Conservation (phyloP, 768 basidiomycete species). For the Chiua virens region DNA sequence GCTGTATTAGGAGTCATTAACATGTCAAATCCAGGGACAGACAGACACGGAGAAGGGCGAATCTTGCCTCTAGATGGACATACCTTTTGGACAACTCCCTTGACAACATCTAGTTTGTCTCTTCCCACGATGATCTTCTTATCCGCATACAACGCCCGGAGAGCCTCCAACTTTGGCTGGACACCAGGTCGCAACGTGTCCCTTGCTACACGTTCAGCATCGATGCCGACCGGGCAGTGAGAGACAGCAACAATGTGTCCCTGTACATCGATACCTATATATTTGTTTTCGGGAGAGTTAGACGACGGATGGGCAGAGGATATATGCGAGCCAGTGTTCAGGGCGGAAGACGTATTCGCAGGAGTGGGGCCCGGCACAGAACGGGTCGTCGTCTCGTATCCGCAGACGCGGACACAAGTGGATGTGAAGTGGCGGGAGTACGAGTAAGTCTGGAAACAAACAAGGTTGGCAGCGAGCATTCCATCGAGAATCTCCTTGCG, state of each 20-base stretch:
- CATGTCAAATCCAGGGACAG: background rate
- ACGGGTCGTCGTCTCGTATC: conserved; percentile 72
- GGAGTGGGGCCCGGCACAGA: conserved; percentile 2
- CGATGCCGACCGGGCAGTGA: conserved; percentile 95
- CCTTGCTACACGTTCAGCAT: conserved; percentile 82
- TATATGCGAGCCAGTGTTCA: background rate
- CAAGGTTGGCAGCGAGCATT: conserved; percentile 95
- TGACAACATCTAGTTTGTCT: conserved; percentile 98
- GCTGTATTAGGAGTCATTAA: conserved; percentile 39
- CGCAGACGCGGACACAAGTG: conserved; percentile 94
- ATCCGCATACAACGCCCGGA: conserved; percentile 82
- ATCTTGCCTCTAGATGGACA: background rate
- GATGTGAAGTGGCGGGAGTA: conserved; percentile 94
- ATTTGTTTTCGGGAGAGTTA: conserved; percentile 18
- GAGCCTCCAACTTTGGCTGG: conserved; percentile 84
- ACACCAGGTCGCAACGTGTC: conserved; percentile 86
- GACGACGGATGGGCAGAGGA: background rate
- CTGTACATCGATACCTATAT: conserved; percentile 71
- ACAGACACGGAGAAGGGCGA: background rate
- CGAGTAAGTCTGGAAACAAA: conserved; percentile 97
- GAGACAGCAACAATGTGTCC: conserved; percentile 81
- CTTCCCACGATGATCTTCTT: conserved; percentile 99
- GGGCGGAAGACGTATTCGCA: conserved; percentile 5
- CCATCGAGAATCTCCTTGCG: conserved; percentile 95
- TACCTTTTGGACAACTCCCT: conserved; percentile 91